These are phyloP conservation scores for Solanum dulcamara DNA, from an alignment of 257 asterid genomes.

Conservation along the genomic window DNA sequence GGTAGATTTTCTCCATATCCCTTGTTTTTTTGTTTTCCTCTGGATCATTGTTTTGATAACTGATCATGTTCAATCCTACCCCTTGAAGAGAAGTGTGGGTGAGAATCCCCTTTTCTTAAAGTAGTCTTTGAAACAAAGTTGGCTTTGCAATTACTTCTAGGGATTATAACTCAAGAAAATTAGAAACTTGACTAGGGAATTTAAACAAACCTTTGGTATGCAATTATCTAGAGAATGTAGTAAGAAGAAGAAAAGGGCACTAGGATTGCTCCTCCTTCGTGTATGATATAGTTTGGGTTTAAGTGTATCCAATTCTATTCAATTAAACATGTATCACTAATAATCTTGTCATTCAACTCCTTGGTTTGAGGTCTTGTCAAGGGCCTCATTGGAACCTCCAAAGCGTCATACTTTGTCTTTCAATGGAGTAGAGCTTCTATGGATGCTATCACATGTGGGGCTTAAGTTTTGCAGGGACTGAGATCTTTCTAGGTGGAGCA, in stretches of 20 bases:
- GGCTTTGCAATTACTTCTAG: background rate
- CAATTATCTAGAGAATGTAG: background rate
- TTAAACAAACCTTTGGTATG: background rate
- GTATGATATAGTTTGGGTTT: background rate
- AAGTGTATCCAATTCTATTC: background rate
- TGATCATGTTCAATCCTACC: background rate
- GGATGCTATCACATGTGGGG: background rate
- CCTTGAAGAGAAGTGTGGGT: background rate
- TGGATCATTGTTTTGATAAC: background rate
- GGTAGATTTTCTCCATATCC: slow-evolving; percentile 21
- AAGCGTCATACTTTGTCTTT: background rate
- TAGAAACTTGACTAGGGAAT: background rate
- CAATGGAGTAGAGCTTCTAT: background rate
- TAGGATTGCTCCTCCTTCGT: background rate
- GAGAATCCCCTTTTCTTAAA: background rate
- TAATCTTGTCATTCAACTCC: background rate
- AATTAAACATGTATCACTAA: background rate
- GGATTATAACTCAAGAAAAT: background rate
- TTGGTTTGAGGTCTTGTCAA: background rate
- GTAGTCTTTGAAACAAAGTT: background rate
- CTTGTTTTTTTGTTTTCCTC: background rate
- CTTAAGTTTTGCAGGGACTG: background rate
- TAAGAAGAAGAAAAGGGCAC: background rate
- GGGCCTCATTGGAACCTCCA: background rate
- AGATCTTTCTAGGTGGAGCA: background rate